Evolutionary conservation across 176 grass and related monocot species (phyloP).

Genomic region (Ensete glaucum): DNA sequence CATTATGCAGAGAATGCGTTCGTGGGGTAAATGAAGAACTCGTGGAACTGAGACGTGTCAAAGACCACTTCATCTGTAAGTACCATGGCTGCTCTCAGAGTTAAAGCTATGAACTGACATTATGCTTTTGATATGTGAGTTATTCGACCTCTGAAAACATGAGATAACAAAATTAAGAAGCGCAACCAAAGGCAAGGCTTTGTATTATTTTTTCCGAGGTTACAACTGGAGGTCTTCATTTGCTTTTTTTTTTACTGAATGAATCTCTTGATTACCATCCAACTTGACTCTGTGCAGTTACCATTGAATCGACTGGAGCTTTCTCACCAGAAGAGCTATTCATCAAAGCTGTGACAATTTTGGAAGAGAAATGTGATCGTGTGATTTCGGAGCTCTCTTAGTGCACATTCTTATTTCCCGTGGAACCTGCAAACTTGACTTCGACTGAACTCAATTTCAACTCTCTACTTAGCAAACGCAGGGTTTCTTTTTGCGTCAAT

Average conservation of each 20-base stretch:
- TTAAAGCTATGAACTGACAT: too few relatives aligned
- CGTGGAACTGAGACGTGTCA: slow-evolving; percentile 52
- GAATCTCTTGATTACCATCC: slow-evolving; percentile 11
- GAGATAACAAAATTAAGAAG: too few relatives aligned
- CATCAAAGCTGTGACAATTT: slow-evolving; percentile 64
- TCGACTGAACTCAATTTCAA: too few relatives aligned
- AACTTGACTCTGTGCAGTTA: slow-evolving; percentile 30
- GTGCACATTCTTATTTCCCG: not conserved
- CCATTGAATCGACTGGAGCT: slow-evolving; percentile 58
- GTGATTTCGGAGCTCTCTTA: slow-evolving; percentile 73
- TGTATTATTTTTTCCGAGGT: too few relatives aligned
- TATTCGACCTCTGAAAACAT: too few relatives aligned
- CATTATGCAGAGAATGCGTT: slow-evolving; percentile 81
- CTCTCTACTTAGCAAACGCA: too few relatives aligned
- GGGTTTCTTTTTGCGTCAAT: too few relatives aligned
- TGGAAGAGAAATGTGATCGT: slow-evolving; percentile 66
- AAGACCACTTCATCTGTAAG: slow-evolving; percentile 96
- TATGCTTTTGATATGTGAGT: too few relatives aligned
- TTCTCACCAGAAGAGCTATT: slow-evolving; percentile 57
- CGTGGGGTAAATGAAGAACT: slow-evolving; percentile 20
- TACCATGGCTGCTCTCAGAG: not conserved
- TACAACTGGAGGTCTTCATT: not conserved
- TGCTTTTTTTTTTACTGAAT: not conserved
- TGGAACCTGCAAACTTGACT: not conserved
- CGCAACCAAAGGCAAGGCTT: too few relatives aligned